Conservation (phyloP, 176 grass and related monocot genomes). For the Neostapfia colusana region DNA sequence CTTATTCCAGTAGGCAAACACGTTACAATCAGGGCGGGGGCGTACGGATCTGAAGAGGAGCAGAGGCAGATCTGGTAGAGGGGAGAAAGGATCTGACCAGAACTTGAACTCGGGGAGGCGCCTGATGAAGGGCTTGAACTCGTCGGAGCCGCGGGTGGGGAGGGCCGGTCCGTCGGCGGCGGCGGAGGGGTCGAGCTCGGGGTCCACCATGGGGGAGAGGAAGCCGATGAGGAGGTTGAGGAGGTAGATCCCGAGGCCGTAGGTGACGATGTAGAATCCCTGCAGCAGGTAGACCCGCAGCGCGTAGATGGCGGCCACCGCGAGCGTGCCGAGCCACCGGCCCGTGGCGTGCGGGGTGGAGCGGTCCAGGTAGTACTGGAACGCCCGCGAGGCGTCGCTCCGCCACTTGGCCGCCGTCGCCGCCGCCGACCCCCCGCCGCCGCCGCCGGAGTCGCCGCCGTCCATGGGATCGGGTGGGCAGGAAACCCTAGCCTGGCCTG, state of each 20-base stretch:
- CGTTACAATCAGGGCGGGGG: background rate
- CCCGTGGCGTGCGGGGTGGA: conserved; percentile 75
- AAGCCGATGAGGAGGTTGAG: conserved; percentile 94
- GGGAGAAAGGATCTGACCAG: conserved; percentile 44
- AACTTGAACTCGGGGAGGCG: conserved; percentile 97
- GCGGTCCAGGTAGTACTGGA: conserved; percentile 89
- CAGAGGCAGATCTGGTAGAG: conserved; percentile 24
- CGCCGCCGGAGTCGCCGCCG: conserved; percentile 24
- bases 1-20: background rate
- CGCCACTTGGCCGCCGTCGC: conserved; percentile 64
- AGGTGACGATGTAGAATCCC: conserved; percentile 88
- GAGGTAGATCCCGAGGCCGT: conserved; percentile 93
- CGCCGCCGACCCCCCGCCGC: conserved; percentile 1
- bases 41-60: conserved; percentile 24
- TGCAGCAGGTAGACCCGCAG: conserved; percentile 74
- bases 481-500: conserved; percentile 6
- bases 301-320: conserved; percentile 51
- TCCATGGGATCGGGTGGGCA: conserved; percentile 40
- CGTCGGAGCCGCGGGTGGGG: conserved; percentile 78
- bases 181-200: conserved; percentile 58
- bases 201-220: conserved; percentile 93
- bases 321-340: conserved; percentile 77
- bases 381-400: conserved; percentile 59
- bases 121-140: conserved; percentile 95
- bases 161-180: conserved; percentile 61